Conservation (phyloP, 768 basidiomycete genomes). For the Chalciporus sphaerocephalus region DNA sequence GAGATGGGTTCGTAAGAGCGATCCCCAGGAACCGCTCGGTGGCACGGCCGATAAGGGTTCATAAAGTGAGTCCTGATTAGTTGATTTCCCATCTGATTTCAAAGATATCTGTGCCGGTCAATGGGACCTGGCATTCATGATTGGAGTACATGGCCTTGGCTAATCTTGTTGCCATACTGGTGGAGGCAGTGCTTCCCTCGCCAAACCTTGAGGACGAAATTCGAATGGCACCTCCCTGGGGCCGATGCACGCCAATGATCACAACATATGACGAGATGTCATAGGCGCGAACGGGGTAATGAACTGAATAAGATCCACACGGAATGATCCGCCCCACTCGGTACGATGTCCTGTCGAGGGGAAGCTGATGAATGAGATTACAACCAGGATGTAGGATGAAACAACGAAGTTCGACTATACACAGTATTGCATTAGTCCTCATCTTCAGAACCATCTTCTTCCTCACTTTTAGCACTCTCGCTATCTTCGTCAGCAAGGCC, state of each 20-base stretch:
- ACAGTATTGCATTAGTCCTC: conserved; percentile 21
- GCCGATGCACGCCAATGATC: conserved; percentile 2
- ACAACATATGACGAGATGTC: conserved; percentile 1
- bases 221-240: neutral
- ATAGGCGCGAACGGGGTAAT: conserved; percentile 3
- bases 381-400: conserved; percentile 27
- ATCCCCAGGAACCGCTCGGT: conserved; percentile 10
- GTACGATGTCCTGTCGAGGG: conserved; percentile 19
- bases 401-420: conserved; percentile 32
- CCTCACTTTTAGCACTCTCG: conserved; percentile 26
- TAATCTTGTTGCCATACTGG: conserved; percentile 17
- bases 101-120: conserved; percentile 11
- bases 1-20: conserved; percentile 1
- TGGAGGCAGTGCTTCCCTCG: conserved; percentile 17
- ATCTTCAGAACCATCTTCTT: conserved; percentile 29
- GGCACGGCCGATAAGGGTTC: conserved; percentile 15
- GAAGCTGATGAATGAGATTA: conserved; percentile 18
- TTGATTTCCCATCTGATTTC: conserved; percentile 13
- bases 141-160: conserved; percentile 12
- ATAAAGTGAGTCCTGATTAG: neutral
- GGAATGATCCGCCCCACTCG: conserved; percentile 15
- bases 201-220: neutral
- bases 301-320: conserved; percentile 1
- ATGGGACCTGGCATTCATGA: conserved; percentile 12
- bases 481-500: conserved; percentile 40